Evolutionary conservation across 2,329 filamentous ascomycete genomes (phyloP).

Genomic region (Phoma sp.): DNA sequence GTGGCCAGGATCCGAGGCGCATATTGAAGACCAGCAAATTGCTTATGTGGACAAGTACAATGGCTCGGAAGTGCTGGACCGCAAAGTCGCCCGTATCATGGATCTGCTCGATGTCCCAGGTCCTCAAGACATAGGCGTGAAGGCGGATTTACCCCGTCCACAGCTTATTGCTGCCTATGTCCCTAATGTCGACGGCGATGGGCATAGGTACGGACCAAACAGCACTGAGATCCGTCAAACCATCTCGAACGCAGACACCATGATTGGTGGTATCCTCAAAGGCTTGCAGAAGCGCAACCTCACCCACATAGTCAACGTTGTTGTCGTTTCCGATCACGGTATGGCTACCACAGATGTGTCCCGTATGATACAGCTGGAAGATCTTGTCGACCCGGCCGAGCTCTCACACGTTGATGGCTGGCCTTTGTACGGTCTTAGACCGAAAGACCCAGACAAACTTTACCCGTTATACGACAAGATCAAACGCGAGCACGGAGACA

Average conservation of each 20-base stretch:
- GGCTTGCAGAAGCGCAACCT: conserved; percentile 84
- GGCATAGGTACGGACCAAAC: conserved; percentile 90
- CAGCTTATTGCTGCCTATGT: conserved; percentile 96
- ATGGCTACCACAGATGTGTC: conserved; percentile 92
- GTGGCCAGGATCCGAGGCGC: conserved; percentile 97
- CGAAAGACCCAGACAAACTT: conserved; percentile 73
- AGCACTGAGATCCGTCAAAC: conserved; percentile 86
- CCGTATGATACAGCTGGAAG: conserved; percentile 87
- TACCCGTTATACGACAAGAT: conserved; percentile 69
- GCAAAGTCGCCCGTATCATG: conserved; percentile 81
- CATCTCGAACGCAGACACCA: conserved; percentile 79
- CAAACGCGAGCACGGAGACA: conserved; percentile 62
- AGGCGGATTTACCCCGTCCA: conserved; percentile 67
- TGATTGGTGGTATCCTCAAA: conserved; percentile 78
- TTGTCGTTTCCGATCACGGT: conserved; percentile 96
- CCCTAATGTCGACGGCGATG: conserved; percentile 86
- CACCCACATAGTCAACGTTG: conserved; percentile 87
- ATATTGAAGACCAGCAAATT: conserved; percentile 77
- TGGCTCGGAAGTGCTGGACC: conserved; percentile 73
- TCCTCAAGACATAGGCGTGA: conserved; percentile 63
- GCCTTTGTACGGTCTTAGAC: conserved; percentile 89
- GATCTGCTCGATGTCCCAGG: conserved; percentile 86
- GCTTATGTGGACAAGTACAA: conserved; percentile 87
- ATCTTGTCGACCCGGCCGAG: conserved; percentile 78
- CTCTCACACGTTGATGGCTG: conserved; percentile 91